phyloP scores from a whole-genome alignment of 1,284 basidiomycete genomes.

The Acaromyces ingoldii region DNA sequence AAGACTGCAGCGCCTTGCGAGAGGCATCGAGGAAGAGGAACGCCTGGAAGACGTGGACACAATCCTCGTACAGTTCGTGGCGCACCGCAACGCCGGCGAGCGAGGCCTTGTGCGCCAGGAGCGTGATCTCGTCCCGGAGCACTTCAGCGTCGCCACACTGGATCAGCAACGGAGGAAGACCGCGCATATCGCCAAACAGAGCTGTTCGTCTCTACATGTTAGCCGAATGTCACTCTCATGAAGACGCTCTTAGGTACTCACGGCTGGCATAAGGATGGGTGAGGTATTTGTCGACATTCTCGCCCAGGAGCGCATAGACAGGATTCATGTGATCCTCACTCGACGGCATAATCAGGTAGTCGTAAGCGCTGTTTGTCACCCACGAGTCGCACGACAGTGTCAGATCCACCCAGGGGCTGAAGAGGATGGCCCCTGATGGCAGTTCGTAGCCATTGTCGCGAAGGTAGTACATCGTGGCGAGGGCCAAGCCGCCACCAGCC shows the following conservation, averaged over 20 bases:
- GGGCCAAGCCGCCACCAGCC: constrained; percentile 80
- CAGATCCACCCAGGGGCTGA: constrained; percentile 59
- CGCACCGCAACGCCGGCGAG: constrained; percentile 79
- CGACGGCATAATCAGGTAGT: constrained; percentile 54
- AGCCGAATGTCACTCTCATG: not conserved
- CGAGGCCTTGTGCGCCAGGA: constrained; percentile 90
- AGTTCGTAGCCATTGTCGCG: constrained; percentile 51
- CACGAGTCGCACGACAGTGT: constrained; percentile 96
- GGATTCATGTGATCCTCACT: constrained; percentile 86
- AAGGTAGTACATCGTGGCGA: constrained; percentile 87
- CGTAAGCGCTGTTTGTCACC: constrained; percentile 75
- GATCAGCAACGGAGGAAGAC: constrained; percentile 83
- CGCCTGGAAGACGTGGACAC: constrained; percentile 55
- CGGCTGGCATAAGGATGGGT: constrained; percentile 85
- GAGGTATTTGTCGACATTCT: constrained; percentile 71
- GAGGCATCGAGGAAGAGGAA: constrained; percentile 50
- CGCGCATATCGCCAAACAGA: constrained; percentile 83
- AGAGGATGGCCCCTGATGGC: constrained; percentile 48
- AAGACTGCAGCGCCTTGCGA: constrained; percentile 49
- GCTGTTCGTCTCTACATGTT: too few relatives aligned
- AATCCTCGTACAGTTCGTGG: constrained; percentile 90
- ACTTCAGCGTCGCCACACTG: constrained; percentile 93
- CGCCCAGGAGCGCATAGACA: constrained; percentile 84
- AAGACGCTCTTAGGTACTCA: constrained; percentile 3
- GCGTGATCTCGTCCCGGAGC: constrained; percentile 80